A percentile compares a stretch with the other conserved stretches of the same genome.
phyloP scores from a whole-genome alignment of 305 asterid genomes.

The Coffea humblotiana region DNA sequence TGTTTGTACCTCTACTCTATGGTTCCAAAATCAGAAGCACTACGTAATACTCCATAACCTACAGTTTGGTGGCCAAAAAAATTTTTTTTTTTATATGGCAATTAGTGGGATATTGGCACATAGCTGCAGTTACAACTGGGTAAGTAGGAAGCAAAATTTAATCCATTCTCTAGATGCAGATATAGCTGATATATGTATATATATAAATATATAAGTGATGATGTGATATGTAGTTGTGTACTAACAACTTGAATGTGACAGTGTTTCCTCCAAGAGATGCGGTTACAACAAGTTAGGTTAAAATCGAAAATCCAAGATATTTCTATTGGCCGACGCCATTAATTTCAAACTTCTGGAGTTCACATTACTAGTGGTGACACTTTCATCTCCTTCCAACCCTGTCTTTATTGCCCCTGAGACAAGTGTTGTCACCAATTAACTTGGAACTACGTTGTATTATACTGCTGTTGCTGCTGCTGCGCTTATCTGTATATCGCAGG shows the following conservation, averaged over 20 bases:
- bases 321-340: neutral
- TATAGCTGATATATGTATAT: neutral
- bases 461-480: neutral
- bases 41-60: neutral
- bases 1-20: neutral
- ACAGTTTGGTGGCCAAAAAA: neutral
- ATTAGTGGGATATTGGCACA: conserved; percentile 7
- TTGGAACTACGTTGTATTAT: neutral
- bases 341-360: neutral
- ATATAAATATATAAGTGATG: conserved; percentile 8
- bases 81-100: neutral
- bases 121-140: neutral
- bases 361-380: neutral
- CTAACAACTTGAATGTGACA: conserved; percentile 18
- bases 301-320: neutral
- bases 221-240: conserved; percentile 23
- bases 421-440: neutral
- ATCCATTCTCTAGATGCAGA: neutral
- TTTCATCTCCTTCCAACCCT: too few species aligned
- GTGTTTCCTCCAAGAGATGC: neutral
- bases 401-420: neutral
- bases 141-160: conserved; percentile 22
- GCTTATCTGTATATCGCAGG: neutral
- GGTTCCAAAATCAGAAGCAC: neutral
- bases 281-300: neutral